Evolutionary conservation across 768 basidiomycete genomes (phyloP), one percentile per base, ranked within the genome.

Genomic region (Leccinum ochraceum): DNA sequence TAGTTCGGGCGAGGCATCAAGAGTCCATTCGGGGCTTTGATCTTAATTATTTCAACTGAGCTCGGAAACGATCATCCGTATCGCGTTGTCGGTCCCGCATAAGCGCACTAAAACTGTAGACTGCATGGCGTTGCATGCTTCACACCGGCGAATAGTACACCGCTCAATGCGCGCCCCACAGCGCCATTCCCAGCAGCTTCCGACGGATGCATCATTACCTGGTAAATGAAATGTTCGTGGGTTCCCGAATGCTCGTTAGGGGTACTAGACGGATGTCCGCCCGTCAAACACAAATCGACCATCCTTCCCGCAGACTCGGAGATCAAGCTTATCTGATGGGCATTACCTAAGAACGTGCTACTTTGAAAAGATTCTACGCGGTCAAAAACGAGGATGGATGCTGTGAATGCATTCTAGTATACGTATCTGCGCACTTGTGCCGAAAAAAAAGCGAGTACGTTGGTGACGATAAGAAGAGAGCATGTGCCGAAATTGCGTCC

Each of bases 101-200:
- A 37, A 16, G n/a, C 20, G 22, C 9, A 52, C 54, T 14, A 17
- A 13, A 37, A 28, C 30, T 7, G 10, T 28, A 8, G 6, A 6
- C 4, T 26, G 22, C n/a, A 5, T 11, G 22, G 9, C 9, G 14
- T n/a, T 11, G 22, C 28, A 34, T n/a, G 32, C 26, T 4, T 54
- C 28, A 50, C n/a, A 20, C 44, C 20, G 20, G 9, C 5, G 16
- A 30, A 10, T 22, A 26, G 13, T 22, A 26, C 55, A 20, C 39
- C 65, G 59, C 60, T 59, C 62, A 62, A 54, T 60, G 42, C 52
- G 57, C 62, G 57, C 39, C 42, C 26, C 30, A 48, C 34, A 32
- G 11, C 17, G 20, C 24, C 42, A 44, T 49, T 17, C 66, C 48
- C 3, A 44, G n/a, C 28, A 32, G 51, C 59, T 16, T 58, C 58